These are phyloP conservation scores for Begonia peltatifolia DNA, from an alignment of 306 rosid species.

Conservation along the genomic window DNA sequence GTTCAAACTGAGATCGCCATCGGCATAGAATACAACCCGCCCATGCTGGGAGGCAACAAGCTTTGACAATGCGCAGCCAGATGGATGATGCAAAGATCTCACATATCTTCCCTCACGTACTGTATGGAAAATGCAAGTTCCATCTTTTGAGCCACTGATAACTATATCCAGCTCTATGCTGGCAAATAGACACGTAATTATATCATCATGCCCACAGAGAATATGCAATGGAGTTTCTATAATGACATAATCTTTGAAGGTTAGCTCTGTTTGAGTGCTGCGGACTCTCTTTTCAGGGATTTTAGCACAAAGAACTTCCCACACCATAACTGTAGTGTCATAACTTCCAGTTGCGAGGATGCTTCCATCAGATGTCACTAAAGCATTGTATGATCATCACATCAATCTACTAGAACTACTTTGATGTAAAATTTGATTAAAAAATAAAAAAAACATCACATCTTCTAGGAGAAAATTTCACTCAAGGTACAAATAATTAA, in stretches of 20 bases:
- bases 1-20: conserved; percentile 91
- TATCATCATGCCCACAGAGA: conserved; percentile 91
- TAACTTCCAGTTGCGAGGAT: conserved; percentile 95
- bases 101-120: conserved; percentile 86
- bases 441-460: no score
- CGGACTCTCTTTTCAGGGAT: conserved; percentile 57
- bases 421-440: no score
- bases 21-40: conserved; percentile 73
- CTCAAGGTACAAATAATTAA: no score
- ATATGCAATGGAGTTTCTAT: conserved; percentile 86
- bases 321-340: conserved; percentile 95
- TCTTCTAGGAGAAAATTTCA: no score
- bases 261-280: conserved; percentile 50
- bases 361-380: conserved; percentile 97
- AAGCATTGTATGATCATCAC: conserved; percentile 14
- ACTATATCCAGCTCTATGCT: conserved; percentile 88
- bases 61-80: conserved; percentile 82
- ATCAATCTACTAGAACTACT: no score
- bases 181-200: conserved; percentile 77
- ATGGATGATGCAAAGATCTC: conserved; percentile 73
- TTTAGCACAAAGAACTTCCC: conserved; percentile 83
- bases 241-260: conserved; percentile 65
- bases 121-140: conserved; percentile 91
- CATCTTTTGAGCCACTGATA: conserved; percentile 97
- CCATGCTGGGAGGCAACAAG: conserved; percentile 77